Base-by-base conservation (phyloP, 192 early-diverging fungal genomes). In the Coemansia sp. region DNA sequence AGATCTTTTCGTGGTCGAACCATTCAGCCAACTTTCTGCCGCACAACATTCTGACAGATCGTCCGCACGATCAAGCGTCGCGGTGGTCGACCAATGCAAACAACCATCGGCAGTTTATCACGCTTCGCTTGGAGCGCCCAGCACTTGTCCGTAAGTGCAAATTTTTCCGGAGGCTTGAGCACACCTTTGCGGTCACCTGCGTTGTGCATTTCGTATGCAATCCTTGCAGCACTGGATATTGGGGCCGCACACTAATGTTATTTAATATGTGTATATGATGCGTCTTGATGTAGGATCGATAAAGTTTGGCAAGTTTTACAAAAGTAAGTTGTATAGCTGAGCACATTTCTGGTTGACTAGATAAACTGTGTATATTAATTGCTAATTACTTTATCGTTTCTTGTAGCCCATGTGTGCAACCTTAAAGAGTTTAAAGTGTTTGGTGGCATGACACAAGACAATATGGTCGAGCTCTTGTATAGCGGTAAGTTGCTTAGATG, bases 361-460 rank as follows among this genome's bases (percentile, higher is more conserved):
- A 19, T 3, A 7, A 20, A 48, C 15, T 20, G 2, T 15, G 26
- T 22, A 20, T 48, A 48, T n/a, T 8, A 48, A 48, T 17, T 8
- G 46, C 12, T n/a, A 42, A 15, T 42, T 46, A 3, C 21, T 59
- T 26, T 12, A 17, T 48, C 7, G 10, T 22, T 2, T 28, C 19
- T 31, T 68, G 51, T 79, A 79, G 75, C 67, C 2, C 96, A 98
- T 66, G 92, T 97, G 48, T 97, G 95, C 75, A 98, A 98, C 69
- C 74, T 98, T 22, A 96, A 94, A 57, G 93, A 97, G 80, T 97
- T 98, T 84, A 94, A 93, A 76, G 89, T 98, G 4, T 94, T 81
- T 75, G 96, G 93, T 40, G 96, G 95, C 11, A 70, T 95, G 69
- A 67, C 85, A 1, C 84, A 87, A 23, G 84, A 90, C 56, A 90